Evolutionary conservation across 163 green algal species (phyloP), one percentile per base, ranked within the genome.

Genomic region (Volvox carteri): DNA sequence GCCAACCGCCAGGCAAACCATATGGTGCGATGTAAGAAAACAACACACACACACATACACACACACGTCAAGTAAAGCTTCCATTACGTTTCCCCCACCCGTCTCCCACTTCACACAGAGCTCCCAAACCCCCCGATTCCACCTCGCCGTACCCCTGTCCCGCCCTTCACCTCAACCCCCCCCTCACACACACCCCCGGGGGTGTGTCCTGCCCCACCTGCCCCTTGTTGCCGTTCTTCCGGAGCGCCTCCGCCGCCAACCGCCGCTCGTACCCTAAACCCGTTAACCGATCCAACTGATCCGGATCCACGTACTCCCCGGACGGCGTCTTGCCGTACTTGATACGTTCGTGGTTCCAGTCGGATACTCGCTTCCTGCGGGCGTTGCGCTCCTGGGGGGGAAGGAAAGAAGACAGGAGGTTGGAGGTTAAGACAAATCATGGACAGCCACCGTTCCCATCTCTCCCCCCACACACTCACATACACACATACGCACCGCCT

Each of bases 221-320:
- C 0, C 68, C 83, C 65, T 37, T 12, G 83, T 88, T 88, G 0
- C 81, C 84, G 54, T 81, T 39, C 70, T 37, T 76, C 37, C 84
- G n/a, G 21, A 89, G 72, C 28, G 84, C 84, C 84, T 89, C 84
- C 41, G 72, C 84, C 72, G 54, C 84, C 54, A 84, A 28, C 46
- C 23, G 28, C n/a, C 84, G 67, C 33, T 56, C 42, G 73, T 42
- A 91, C 8, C 91, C 90, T 48, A 80, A 33, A 28, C 35, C 48
- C 39, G 2, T 58, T 39, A 94, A 77, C 48, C 80, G 67, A 42
- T 90, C 72, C 74, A 94, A 81, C 16, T 62, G 54, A 48, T 92
- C 60, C 50, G 56, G 19, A 56, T 94, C 90, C 19, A 94, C 86
- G 70, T 87, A 92, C 56, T 91, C 75, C 35, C 93, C 92, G 8